phyloP scores from a whole-genome alignment of 2,329 filamentous ascomycete species.

The Ceratocystis eucalypticola region DNA sequence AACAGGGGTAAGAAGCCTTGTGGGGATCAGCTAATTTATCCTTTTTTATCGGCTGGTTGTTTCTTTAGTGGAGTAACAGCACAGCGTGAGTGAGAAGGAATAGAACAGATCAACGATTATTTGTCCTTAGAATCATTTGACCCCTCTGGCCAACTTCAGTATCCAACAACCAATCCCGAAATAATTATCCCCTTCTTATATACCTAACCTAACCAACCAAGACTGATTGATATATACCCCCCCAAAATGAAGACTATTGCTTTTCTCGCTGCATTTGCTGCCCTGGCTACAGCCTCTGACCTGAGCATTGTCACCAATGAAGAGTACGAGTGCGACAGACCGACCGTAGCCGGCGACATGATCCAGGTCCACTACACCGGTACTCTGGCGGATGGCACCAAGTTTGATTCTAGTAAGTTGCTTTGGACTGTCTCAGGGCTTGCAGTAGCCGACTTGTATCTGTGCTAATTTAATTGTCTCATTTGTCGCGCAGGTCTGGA shows the following conservation, averaged over 20 bases:
- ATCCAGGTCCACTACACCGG: slow-evolving; percentile 83
- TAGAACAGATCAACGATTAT: slow-evolving; percentile 1
- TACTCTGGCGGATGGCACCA: slow-evolving; percentile 59
- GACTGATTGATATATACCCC: slow-evolving; percentile 16
- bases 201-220: neutral
- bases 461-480: slow-evolving; percentile 12
- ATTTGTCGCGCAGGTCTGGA: slow-evolving; percentile 45
- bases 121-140: neutral
- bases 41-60: neutral
- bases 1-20: neutral
- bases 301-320: slow-evolving; percentile 68
- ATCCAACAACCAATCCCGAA: neutral
- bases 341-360: slow-evolving; percentile 60
- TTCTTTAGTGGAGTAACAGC: neutral
- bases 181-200: neutral
- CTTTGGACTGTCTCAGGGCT: neutral
- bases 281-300: slow-evolving; percentile 41
- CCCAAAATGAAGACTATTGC: slow-evolving; percentile 36
- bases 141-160: neutral
- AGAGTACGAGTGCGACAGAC: slow-evolving; percentile 64
- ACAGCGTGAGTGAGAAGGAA: neutral
- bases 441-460: neutral
- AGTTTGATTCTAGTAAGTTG: slow-evolving; percentile 64
- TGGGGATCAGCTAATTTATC: neutral
- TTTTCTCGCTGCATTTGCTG: slow-evolving; percentile 37